These are phyloP conservation scores for Candida dajiaensis DNA, from an alignment of 805 yeast genomes.

Conservation along the genomic window DNA sequence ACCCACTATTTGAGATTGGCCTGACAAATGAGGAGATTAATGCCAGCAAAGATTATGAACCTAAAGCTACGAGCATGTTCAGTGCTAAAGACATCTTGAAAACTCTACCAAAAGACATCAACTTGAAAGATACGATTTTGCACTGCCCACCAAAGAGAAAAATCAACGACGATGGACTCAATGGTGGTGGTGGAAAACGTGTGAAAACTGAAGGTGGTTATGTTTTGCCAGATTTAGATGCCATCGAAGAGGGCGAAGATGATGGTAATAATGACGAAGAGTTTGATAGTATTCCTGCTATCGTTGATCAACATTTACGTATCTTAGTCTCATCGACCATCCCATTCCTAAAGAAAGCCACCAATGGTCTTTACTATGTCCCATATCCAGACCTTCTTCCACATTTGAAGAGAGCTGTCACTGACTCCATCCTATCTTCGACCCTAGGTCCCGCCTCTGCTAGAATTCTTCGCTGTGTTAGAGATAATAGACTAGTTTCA, in stretches of 20 bases:
- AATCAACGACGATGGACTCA: constrained; percentile 16
- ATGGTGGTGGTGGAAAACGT: constrained; percentile 28
- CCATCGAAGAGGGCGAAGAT: constrained; percentile 19
- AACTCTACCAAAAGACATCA: constrained; percentile 34
- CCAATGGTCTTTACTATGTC: constrained; percentile 52
- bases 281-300: constrained; percentile 23
- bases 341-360: constrained; percentile 56
- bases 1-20: constrained; percentile 42
- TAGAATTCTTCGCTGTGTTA: constrained; percentile 72
- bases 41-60: constrained; percentile 25
- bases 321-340: constrained; percentile 49
- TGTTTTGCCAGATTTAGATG: constrained; percentile 16
- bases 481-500: constrained; percentile 64
- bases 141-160: constrained; percentile 33
- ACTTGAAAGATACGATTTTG: constrained; percentile 40
- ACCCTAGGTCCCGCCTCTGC: constrained; percentile 63
- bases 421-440: constrained; percentile 52
- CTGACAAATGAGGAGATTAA: constrained; percentile 41
- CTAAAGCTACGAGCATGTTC: constrained; percentile 27
- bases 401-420: constrained; percentile 40
- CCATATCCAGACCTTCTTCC: constrained; percentile 52
- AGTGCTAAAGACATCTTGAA: constrained; percentile 39
- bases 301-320: constrained; percentile 62
- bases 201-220: constrained; percentile 37
- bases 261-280: constrained; percentile 29